Evolutionary conservation across 2,329 filamentous ascomycete species (phyloP).

Genomic region (Penicillium digitatum): DNA sequence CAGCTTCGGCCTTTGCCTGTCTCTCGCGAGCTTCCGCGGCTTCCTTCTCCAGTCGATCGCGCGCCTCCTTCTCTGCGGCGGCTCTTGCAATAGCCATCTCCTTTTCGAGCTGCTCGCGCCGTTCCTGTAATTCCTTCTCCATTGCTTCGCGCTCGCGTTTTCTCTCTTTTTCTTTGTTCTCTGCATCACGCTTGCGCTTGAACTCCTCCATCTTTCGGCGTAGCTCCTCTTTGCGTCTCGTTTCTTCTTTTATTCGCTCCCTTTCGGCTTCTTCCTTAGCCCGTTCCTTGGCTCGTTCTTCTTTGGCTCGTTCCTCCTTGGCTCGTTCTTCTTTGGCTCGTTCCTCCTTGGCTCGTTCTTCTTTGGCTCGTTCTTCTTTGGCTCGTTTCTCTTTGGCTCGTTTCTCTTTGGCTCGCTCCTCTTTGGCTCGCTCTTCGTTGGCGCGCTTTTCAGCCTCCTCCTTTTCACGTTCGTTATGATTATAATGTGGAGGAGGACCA

Average conservation of each 20-base stretch:
- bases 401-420: slow-evolving; percentile 30
- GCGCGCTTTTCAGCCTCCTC: slow-evolving; percentile 21
- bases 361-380: slow-evolving; percentile 4
- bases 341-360: slow-evolving; percentile 11
- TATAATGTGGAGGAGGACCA: slow-evolving; percentile 20
- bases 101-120: slow-evolving; percentile 39
- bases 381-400: slow-evolving; percentile 33
- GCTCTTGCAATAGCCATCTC: slow-evolving; percentile 35
- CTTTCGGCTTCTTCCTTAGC: slow-evolving; percentile 24
- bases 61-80: slow-evolving; percentile 36
- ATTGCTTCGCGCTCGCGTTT: slow-evolving; percentile 41
- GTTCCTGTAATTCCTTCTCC: slow-evolving; percentile 39
- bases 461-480: slow-evolving; percentile 11
- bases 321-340: slow-evolving; percentile 27
- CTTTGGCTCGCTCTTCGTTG: slow-evolving; percentile 26
- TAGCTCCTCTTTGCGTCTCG: slow-evolving; percentile 37
- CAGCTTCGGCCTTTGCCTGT: slow-evolving; percentile 18
- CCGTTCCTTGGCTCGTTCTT: slow-evolving; percentile 27
- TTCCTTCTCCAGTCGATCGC: slow-evolving; percentile 32
- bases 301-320: background rate
- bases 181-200: slow-evolving; percentile 35
- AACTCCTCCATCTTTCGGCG: slow-evolving; percentile 39
- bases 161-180: slow-evolving; percentile 37
- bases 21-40: slow-evolving; percentile 23
- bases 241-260: slow-evolving; percentile 32